Percentiles rank a stretch among this genome's conserved stretches.
Conservation (phyloP, 2,329 filamentous ascomycete species). For the Penicillium sp. region DNA sequence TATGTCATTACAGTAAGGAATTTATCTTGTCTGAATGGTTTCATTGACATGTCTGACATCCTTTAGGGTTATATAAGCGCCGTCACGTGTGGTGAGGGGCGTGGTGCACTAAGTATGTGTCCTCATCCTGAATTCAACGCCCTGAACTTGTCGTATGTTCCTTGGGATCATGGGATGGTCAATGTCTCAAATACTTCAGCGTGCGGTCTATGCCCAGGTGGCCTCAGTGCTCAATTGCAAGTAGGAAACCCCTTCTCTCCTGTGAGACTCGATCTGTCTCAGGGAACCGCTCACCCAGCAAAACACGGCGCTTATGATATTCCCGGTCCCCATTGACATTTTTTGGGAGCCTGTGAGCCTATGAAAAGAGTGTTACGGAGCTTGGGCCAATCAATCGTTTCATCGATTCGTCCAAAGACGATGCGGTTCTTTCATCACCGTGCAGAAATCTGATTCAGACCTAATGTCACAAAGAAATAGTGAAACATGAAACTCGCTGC, state of each 20-base stretch:
- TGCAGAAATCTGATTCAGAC: conserved; percentile 31
- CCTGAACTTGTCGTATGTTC: neutral
- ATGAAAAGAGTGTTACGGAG: conserved; percentile 17
- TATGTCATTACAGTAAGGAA: too few species aligned
- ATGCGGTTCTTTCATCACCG: conserved; percentile 19
- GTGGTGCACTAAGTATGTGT: conserved; percentile 7
- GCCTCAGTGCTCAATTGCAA: conserved; percentile 12
- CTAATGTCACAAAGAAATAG: conserved; percentile 29
- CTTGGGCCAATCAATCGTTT: conserved; percentile 24
- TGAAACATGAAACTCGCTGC: conserved; percentile 33
- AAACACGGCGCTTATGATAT: conserved; percentile 37
- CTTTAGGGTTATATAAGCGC: conserved; percentile 9
- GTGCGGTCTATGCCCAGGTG: neutral
- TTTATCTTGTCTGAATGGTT: too few species aligned
- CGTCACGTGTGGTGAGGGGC: conserved; percentile 26
- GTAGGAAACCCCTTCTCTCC: conserved; percentile 6
- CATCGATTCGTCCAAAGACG: conserved; percentile 23
- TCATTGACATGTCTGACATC: neutral
- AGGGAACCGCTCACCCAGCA: conserved; percentile 34
- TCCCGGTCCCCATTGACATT: conserved; percentile 28
- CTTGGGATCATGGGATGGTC: conserved; percentile 7
- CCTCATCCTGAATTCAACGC: conserved; percentile 9
- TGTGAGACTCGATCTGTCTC: conserved; percentile 26
- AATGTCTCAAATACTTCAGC: neutral
- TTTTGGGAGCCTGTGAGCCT: conserved; percentile 28